Evolutionary conservation across 192 early-diverging fungal genomes (phyloP), one percentile per base, ranked within the genome.

Genomic region (Umbelopsis vinacea): DNA sequence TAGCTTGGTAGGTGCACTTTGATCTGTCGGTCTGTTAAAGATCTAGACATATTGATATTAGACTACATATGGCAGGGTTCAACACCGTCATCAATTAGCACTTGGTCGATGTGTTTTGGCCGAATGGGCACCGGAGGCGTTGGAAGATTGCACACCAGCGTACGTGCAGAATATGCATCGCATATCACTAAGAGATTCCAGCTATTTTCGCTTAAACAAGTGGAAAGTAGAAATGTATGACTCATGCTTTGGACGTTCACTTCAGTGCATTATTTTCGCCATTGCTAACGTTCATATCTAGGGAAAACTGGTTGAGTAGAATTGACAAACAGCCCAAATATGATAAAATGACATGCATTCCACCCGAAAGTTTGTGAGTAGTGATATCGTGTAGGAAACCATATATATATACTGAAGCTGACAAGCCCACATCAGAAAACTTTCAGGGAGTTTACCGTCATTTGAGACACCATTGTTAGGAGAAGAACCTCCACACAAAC

Each of bases 211-310:
- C 17, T 37, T 63, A 14, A 63, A 63, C 33, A 63, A 63, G n/a
- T 63, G 57, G 57, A 63, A 38, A 17, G 33, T 35, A 14, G 57
- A 63, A 37, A 63, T 63, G 57, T 63, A 17, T 37, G 48, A 12
- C 33, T 2, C 19, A 15, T 29, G 4, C 19, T 19, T 3, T 19
- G 33, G 0, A n/a, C n/a, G 12, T 5, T 7, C 4, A 8, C 22
- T 54, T 22, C 7, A 54, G 22, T 54, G n/a, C 6, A 11, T 54
- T 3, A 22, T 11, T 26, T 14, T 6, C 22, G 2, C 22, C 26
- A 54, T 23, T 26, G 3, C 53, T 54, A 43, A 43, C 40, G 40
- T 6, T 43, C 2, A 3, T 54, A 9, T 4, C 6, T 26, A 63
- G 57, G 26, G 57, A 63, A 8, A 35, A 26, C 2, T 4, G 33